Conservation (phyloP, 2,329 filamentous ascomycete species). For the Fusarium sacchari region DNA sequence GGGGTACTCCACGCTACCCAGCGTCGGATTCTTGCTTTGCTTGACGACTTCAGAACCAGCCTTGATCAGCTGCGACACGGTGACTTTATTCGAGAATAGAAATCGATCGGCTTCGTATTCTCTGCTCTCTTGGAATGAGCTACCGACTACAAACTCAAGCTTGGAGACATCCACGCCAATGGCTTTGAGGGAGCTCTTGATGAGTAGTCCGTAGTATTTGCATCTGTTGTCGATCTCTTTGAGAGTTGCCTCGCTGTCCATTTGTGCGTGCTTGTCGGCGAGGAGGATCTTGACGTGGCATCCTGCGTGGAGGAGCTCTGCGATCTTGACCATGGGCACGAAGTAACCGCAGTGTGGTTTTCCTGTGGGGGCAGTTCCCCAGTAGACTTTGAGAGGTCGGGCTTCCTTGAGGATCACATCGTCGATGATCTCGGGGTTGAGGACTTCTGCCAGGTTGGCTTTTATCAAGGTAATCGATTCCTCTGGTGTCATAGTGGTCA, state of each 20-base stretch:
- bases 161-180: not conserved
- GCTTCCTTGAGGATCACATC: not conserved
- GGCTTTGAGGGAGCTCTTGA: not conserved
- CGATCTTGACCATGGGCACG: not conserved
- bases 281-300: not conserved
- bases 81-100: rapidly evolving
- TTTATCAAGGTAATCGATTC: not conserved
- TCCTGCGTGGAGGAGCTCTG: not conserved
- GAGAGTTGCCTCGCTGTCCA: not conserved
- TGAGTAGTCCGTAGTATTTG: not conserved
- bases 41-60: not conserved
- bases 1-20: not conserved
- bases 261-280: not conserved
- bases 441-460: not conserved
- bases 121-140: not conserved
- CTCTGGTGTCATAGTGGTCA: not conserved
- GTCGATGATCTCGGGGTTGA: not conserved
- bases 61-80: rapidly evolving
- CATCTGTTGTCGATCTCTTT: not conserved
- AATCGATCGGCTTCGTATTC: not conserved
- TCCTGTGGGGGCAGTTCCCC: conserved; percentile 1
- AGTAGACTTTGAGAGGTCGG: not conserved
- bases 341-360: conserved; percentile 12
- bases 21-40: not conserved
- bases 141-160: not conserved